These are phyloP conservation scores for Fusarium phyllophilum DNA, from an alignment of 2,329 filamentous ascomycete species.

Conservation along the genomic window DNA sequence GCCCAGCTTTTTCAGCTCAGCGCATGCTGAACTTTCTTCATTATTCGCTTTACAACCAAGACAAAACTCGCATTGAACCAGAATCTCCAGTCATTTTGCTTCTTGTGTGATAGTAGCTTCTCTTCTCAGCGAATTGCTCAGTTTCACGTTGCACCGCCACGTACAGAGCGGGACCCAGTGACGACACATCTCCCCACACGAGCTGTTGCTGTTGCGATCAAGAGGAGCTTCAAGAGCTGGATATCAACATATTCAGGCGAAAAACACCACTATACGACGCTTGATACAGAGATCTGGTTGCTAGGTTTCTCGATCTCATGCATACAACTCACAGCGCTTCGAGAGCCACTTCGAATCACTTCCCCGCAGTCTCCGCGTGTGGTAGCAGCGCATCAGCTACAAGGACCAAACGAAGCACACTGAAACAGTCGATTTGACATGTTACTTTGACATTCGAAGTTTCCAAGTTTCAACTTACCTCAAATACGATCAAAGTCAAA, in stretches of 20 bases:
- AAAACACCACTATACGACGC: not conserved
- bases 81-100: not conserved
- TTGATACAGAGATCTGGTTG: not conserved
- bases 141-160: slow-evolving; percentile 32
- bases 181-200: slow-evolving; percentile 41
- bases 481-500: not conserved
- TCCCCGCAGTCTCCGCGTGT: slow-evolving; percentile 22
- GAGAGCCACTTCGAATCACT: slow-evolving; percentile 22
- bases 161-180: slow-evolving; percentile 38
- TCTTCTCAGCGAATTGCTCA: slow-evolving; percentile 7
- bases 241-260: not conserved
- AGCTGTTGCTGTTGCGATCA: slow-evolving; percentile 19
- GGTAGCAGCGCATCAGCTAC: slow-evolving; percentile 21
- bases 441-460: slow-evolving; percentile 13
- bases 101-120: slow-evolving; percentile 1
- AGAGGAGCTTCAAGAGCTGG: slow-evolving; percentile 7
- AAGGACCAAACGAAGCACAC: not conserved
- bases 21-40: slow-evolving; percentile 20
- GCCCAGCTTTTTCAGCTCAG: slow-evolving; percentile 19
- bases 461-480: not conserved
- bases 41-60: slow-evolving; percentile 1
- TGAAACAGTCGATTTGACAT: slow-evolving; percentile 10
- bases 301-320: slow-evolving; percentile 12
- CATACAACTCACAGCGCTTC: slow-evolving; percentile 6
- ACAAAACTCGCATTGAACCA: not conserved